Percentiles rank a stretch among this genome's conserved stretches.
These are phyloP conservation scores for Phytophthora agathidicida DNA, from an alignment of 352 stramenopile species.

Conservation along the genomic window DNA sequence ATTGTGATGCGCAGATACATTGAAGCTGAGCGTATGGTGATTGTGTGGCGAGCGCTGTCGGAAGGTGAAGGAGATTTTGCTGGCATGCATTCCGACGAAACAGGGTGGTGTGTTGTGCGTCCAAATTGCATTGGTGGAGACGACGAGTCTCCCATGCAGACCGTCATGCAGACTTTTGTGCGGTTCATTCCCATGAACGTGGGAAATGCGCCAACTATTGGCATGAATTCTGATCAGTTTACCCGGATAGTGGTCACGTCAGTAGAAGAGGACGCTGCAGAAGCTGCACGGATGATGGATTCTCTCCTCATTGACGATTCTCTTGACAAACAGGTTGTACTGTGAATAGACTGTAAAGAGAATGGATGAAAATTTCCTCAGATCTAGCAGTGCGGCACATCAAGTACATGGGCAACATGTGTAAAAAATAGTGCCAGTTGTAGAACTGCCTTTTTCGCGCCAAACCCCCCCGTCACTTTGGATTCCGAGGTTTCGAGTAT, in stretches of 20 bases:
- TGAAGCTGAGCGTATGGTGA: conserved; percentile 44
- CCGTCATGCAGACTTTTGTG: conserved; percentile 23
- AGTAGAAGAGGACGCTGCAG: conserved; percentile 18
- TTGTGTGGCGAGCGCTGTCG: conserved; percentile 57
- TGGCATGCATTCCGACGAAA: conserved; percentile 60
- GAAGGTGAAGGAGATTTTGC: conserved; percentile 38
- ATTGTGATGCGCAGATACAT: conserved; percentile 47
- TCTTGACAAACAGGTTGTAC: no score
- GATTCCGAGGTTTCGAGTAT: no score
- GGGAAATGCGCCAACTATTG: not conserved
- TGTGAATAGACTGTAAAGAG: no score
- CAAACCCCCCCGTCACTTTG: no score
- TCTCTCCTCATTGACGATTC: conserved; percentile 16
- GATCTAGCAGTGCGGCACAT: no score
- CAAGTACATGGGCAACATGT: no score
- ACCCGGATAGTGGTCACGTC: conserved; percentile 22
- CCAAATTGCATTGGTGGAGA: not conserved
- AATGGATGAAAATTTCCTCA: no score
- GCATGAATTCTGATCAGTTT: conserved; percentile 10
- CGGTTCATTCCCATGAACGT: conserved; percentile 21
- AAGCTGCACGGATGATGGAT: conserved; percentile 29
- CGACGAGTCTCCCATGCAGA: not conserved
- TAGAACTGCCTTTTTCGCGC: no score
- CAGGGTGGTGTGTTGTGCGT: conserved; percentile 52
- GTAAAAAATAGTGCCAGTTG: no score